Evolutionary conservation across 2,329 filamentous ascomycete species (phyloP).

Genomic region (Raffaelea deltoideospora): DNA sequence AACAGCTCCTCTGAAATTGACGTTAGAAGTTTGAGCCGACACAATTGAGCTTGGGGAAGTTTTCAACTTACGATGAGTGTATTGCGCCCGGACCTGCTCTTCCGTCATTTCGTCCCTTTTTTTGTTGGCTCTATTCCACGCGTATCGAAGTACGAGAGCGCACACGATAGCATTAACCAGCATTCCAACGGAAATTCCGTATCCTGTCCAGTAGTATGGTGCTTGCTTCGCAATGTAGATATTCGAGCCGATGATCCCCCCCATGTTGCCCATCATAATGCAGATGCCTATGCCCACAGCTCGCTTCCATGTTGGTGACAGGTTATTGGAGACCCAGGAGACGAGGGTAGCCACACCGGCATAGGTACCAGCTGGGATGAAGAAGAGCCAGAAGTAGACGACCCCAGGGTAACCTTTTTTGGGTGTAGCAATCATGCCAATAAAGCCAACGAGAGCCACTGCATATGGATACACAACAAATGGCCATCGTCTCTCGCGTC

Average conservation of each 20-base stretch:
- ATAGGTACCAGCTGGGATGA: conserved; percentile 28
- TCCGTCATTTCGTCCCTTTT: conserved; percentile 1
- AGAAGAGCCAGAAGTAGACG: conserved; percentile 23
- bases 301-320: conserved; percentile 32
- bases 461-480: not conserved
- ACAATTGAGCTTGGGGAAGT: too few species aligned
- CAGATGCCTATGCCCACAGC: conserved; percentile 47
- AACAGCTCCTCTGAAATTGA: too few species aligned
- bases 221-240: conserved; percentile 18
- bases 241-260: conserved; percentile 21
- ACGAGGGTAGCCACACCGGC: conserved; percentile 32
- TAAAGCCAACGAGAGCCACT: conserved; percentile 2
- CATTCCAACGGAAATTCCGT: conserved; percentile 11
- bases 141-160: conserved; percentile 4
- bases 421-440: conserved; percentile 1
- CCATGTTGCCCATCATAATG: conserved; percentile 45
- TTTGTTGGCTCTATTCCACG: conserved; percentile 4
- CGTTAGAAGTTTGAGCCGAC: too few species aligned
- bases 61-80: too few species aligned
- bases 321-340: conserved; percentile 36
- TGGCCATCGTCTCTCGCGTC: not conserved
- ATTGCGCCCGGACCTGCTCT: too few species aligned
- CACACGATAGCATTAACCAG: conserved; percentile 3
- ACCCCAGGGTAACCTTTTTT: conserved; percentile 14
- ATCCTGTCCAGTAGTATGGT: conserved; percentile 20